Evolutionary conservation across 2,329 filamentous ascomycete genomes (phyloP).

Genomic region (Xylariales sp.): DNA sequence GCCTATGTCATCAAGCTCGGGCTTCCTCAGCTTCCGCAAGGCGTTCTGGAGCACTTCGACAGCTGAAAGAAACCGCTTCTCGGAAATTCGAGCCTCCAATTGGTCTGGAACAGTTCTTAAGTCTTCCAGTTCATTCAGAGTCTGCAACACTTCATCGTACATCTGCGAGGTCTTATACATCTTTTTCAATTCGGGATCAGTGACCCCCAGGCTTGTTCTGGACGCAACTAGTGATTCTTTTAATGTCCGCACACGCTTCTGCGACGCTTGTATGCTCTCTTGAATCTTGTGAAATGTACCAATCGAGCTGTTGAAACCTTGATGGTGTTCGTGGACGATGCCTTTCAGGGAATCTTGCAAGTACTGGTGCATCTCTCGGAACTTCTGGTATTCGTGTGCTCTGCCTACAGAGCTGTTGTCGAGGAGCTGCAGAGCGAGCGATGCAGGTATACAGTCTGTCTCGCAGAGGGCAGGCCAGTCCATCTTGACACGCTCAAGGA

Average conservation of each 20-base stretch:
- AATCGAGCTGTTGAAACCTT: conserved; percentile 98
- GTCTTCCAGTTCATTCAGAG: conserved; percentile 80
- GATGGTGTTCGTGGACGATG: conserved; percentile 97
- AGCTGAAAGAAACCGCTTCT: conserved; percentile 90
- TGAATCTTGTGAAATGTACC: conserved; percentile 99
- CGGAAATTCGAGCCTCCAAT: conserved; percentile 88
- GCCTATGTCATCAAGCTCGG: conserved; percentile 87
- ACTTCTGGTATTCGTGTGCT: conserved; percentile 81
- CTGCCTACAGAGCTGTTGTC: conserved; percentile 91
- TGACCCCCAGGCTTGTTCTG: conserved; percentile 75
- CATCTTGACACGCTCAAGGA: conserved; percentile 77
- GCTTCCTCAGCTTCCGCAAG: conserved; percentile 75
- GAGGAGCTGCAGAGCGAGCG: conserved; percentile 90
- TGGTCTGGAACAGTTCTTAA: conserved; percentile 86
- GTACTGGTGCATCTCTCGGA: conserved; percentile 77
- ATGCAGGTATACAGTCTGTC: conserved; percentile 85
- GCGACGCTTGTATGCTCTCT: conserved; percentile 82
- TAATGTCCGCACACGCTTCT: conserved; percentile 76
- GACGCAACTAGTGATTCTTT: conserved; percentile 79
- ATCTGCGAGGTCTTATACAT: conserved; percentile 82
- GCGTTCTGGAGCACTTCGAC: conserved; percentile 90
- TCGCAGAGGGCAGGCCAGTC: conserved; percentile 93
- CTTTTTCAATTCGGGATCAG: conserved; percentile 87
- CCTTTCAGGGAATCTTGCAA: conserved; percentile 90
- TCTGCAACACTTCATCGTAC: conserved; percentile 85